Conservation (phyloP, 2,329 filamentous ascomycete genomes). For the Sclerotinia minor region DNA sequence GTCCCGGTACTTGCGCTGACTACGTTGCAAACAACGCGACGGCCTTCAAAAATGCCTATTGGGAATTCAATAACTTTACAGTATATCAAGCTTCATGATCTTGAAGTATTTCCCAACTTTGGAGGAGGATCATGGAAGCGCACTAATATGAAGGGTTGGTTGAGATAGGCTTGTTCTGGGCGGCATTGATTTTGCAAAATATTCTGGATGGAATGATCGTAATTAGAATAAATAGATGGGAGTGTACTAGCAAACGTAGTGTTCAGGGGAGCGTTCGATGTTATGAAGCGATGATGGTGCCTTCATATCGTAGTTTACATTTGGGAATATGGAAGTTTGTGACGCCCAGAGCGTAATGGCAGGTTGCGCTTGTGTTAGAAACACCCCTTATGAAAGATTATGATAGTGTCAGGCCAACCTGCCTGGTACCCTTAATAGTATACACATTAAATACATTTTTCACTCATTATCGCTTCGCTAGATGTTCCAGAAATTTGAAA, state of each 20-base stretch:
- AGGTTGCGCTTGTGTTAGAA: background rate
- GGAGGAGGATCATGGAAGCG: background rate
- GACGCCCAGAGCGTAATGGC: background rate
- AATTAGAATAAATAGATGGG: slow-evolving; percentile 5
- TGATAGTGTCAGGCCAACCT: background rate
- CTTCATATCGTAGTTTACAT: background rate
- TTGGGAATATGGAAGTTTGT: background rate
- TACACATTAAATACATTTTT: background rate
- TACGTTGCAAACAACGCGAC: slow-evolving; percentile 38
- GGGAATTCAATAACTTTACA: slow-evolving; percentile 38
- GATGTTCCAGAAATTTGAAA: background rate
- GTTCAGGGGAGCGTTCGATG: background rate
- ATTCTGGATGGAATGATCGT: background rate
- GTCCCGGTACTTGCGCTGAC: slow-evolving; percentile 35
- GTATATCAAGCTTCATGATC: slow-evolving; percentile 33
- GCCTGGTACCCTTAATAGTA: no score
- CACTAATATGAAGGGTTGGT: background rate
- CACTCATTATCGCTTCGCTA: background rate
- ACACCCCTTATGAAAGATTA: background rate
- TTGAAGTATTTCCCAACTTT: background rate
- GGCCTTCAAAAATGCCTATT: slow-evolving; percentile 39
- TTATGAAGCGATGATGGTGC: background rate
- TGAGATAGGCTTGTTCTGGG: background rate
- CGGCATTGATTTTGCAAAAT: background rate
- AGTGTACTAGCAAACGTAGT: background rate